Conservation (phyloP, 1,284 basidiomycete species). For the Irpex rosettiformis region DNA sequence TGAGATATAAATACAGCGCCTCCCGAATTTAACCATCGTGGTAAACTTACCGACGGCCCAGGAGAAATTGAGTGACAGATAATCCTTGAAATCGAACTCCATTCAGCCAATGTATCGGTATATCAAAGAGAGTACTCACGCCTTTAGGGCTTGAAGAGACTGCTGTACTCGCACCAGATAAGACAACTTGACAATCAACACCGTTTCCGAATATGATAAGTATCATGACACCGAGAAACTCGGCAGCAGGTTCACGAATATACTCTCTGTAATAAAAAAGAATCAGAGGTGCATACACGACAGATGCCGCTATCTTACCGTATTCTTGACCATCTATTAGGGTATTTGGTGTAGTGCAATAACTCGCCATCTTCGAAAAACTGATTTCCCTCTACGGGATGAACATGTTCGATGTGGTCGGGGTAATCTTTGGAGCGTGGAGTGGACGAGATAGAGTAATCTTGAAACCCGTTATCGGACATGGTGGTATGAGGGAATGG, state of each 20-base stretch:
- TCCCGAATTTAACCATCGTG: constrained; percentile 6
- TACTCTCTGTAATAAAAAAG: constrained; percentile 27
- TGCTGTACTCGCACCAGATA: constrained; percentile 42
- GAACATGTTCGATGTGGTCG: constrained; percentile 9
- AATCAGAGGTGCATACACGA: neutral
- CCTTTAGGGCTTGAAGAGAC: constrained; percentile 57
- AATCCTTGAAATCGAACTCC: constrained; percentile 38
- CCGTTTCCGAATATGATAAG: constrained; percentile 65
- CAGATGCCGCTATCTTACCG: constrained; percentile 2
- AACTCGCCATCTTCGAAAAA: constrained; percentile 12
- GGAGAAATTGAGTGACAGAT: constrained; percentile 56
- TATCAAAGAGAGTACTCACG: constrained; percentile 37
- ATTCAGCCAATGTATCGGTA: constrained; percentile 2
- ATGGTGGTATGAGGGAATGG: neutral
- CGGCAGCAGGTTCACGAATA: constrained; percentile 62
- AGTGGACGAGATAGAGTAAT: neutral
- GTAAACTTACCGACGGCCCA: constrained; percentile 56
- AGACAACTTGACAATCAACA: constrained; percentile 58
- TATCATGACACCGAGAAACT: constrained; percentile 66
- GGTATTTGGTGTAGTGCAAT: constrained; percentile 32
- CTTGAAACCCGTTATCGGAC: neutral
- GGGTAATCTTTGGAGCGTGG: constrained; percentile 9
- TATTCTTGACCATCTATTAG: constrained; percentile 49
- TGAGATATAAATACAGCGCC: neutral
- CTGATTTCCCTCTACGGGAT: neutral